Percentiles rank a stretch among this genome's conserved stretches.
These are phyloP conservation scores for Cephalotrichum gorgonifer DNA, from an alignment of 2,329 filamentous ascomycete genomes.

Conservation along the genomic window DNA sequence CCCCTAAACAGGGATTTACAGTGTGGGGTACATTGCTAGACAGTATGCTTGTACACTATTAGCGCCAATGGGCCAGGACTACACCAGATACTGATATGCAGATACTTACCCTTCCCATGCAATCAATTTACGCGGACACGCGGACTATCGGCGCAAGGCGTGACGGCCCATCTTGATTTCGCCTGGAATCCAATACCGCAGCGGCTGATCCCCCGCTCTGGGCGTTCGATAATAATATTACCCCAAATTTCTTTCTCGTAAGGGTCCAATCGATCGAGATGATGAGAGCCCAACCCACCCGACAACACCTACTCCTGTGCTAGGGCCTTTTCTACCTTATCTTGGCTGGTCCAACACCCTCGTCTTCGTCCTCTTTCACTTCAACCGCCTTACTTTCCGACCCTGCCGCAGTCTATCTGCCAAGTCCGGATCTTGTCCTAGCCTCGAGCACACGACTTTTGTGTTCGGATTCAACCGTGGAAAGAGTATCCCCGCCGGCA, in stretches of 20 bases:
- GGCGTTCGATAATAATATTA: not conserved
- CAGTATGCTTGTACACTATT: not conserved
- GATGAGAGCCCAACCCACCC: not conserved
- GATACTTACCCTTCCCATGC: not conserved
- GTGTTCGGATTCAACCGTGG: not conserved
- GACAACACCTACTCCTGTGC: not conserved
- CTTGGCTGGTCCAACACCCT: not conserved
- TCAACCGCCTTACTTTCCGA: not conserved
- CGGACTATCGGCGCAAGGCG: slow-evolving; percentile 1
- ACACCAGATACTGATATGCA: not conserved
- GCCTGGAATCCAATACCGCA: not conserved
- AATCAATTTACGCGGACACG: slow-evolving; percentile 5
- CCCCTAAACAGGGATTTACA: not conserved
- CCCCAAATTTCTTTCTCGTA: slow-evolving; percentile 3
- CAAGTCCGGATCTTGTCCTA: not conserved
- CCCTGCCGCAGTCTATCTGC: not conserved
- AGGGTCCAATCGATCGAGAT: not conserved
- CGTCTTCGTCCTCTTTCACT: not conserved
- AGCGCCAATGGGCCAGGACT: not conserved
- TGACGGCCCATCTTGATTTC: not conserved
- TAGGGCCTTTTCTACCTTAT: not conserved
- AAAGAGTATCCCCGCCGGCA: not conserved
- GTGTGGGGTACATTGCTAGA: not conserved
- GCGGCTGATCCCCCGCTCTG: not conserved
- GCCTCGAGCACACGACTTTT: slow-evolving; percentile 1